Percentiles rank a stretch among this genome's conserved stretches.
phyloP scores from a whole-genome alignment of 176 grass and related monocot species.

The Zea mays region Zm-B73-REFERENCE-NAM-5.0 NC_050100.1:17811501-17812000 shows the following conservation, averaged over 20 bases:
- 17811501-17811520: background rate
- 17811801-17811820: background rate
- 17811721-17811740: background rate
- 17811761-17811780: background rate
- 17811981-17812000: conserved; percentile 55
- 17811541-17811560: conserved; percentile 59
- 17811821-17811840: background rate
- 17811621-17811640: conserved; percentile 56
- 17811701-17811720: conserved; percentile 13
- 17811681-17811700: conserved; percentile 42
- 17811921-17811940: conserved; percentile 56
- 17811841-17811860: background rate
- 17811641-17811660: conserved; percentile 59
- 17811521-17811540: conserved; percentile 39
- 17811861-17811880: background rate
- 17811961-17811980: conserved; percentile 66
- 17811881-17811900: conserved; percentile 35
- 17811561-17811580: conserved; percentile 33
- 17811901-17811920: conserved; percentile 39
- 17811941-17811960: conserved; percentile 57
- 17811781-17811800: background rate
- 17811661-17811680: conserved; percentile 55
- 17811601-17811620: conserved; percentile 73
- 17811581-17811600: conserved; percentile 32
- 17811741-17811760: no score